These are phyloP conservation scores for Daldinia decipiens DNA, from an alignment of 495 filamentous ascomycete genomes.

Conservation along the genomic window DNA sequence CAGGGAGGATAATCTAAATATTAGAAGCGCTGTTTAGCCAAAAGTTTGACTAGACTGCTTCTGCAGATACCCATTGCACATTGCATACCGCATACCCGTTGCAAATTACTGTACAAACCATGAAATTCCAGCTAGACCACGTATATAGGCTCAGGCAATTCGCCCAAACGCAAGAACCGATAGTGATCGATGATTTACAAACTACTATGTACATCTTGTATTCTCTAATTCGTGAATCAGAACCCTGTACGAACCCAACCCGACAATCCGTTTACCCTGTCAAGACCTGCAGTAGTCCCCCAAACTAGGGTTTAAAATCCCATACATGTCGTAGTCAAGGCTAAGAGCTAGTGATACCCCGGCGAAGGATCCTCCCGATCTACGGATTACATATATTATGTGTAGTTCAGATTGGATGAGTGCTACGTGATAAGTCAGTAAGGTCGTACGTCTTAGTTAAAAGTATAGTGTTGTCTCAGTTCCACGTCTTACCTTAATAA, in stretches of 20 bases:
- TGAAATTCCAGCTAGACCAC: slow-evolving; percentile 14
- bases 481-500: background rate
- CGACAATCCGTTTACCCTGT: background rate
- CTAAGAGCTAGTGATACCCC: background rate
- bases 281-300: background rate
- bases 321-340: background rate
- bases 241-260: background rate
- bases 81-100: slow-evolving; percentile 15
- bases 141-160: slow-evolving; percentile 14
- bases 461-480: background rate
- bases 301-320: background rate
- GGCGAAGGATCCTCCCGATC: background rate
- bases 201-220: background rate
- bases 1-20: slow-evolving; percentile 78
- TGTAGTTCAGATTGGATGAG: background rate
- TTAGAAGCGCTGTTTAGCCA: slow-evolving; percentile 42
- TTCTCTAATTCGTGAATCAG: background rate
- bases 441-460: background rate
- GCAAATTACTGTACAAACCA: slow-evolving; percentile 32
- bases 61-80: slow-evolving; percentile 35
- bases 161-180: slow-evolving; percentile 18
- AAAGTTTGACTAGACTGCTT: slow-evolving; percentile 8
- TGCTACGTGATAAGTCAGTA: slow-evolving; percentile 12
- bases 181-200: slow-evolving; percentile 15
- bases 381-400: background rate